These are phyloP conservation scores for Takashimella tepidaria DNA, from an alignment of 1,284 basidiomycete species.

Conservation along the genomic window DNA sequence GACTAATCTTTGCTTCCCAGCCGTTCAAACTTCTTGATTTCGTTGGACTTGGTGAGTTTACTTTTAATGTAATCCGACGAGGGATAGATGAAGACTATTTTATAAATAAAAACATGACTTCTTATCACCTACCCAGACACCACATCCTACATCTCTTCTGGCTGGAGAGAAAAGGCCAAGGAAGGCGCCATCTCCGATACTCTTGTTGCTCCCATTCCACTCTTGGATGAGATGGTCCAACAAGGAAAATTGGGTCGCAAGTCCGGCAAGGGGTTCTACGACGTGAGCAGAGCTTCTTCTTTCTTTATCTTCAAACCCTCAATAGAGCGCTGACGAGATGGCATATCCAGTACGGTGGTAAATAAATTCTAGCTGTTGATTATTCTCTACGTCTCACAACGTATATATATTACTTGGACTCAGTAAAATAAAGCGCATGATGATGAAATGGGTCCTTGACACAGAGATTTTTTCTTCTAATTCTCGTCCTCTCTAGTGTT, in stretches of 20 bases:
- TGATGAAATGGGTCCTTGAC: no score
- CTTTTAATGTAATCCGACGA: no score
- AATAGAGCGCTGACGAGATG: not conserved
- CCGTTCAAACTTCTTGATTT: constrained; percentile 57
- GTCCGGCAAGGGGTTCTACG: constrained; percentile 49
- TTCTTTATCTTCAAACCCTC: not conserved
- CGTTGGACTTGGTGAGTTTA: constrained; percentile 53
- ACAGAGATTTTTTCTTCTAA: no score
- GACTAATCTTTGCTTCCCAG: no score
- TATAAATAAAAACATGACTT: no score
- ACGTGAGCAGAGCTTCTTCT: constrained; percentile 27
- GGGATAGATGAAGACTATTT: no score
- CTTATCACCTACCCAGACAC: constrained; percentile 32
- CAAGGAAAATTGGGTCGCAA: constrained; percentile 55
- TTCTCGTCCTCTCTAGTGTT: no score
- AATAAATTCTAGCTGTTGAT: no score
- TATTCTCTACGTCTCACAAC: no score
- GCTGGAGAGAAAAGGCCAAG: constrained; percentile 53
- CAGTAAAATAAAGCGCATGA: no score
- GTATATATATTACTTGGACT: no score
- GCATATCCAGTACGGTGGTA: not conserved
- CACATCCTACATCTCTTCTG: constrained; percentile 51
- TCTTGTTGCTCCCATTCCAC: constrained; percentile 49
- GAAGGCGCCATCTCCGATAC: constrained; percentile 48
- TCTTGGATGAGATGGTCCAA: constrained; percentile 52